Percentiles rank a stretch among this genome's conserved stretches.
These are phyloP conservation scores for Solanum hybrid DNA, from an alignment of 305 asterid species.

Conservation along the genomic window DNA sequence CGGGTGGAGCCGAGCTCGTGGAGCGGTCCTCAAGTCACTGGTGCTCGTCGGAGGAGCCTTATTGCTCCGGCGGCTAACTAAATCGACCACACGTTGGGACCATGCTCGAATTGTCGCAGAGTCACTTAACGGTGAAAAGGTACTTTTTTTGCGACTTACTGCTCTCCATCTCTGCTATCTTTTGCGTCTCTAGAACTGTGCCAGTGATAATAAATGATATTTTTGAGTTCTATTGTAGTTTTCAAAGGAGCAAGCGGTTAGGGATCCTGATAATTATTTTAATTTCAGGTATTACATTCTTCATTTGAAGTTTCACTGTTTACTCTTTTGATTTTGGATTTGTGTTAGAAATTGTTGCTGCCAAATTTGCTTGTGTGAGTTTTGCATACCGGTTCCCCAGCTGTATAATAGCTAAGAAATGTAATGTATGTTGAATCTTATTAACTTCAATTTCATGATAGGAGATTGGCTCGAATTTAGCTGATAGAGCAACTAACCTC, in stretches of 20 bases:
- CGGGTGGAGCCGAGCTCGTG: constrained; percentile 71
- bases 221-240: constrained; percentile 32
- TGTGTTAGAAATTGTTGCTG: not conserved
- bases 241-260: constrained; percentile 89
- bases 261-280: constrained; percentile 94
- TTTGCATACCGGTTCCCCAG: not conserved
- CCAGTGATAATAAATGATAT: not conserved
- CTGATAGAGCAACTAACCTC: not conserved
- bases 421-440: not conserved
- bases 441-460: not conserved
- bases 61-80: constrained; percentile 75
- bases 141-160: not conserved
- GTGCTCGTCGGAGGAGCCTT: constrained; percentile 84
- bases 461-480: not conserved
- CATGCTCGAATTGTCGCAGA: constrained; percentile 86
- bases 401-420: not conserved
- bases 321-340: not conserved
- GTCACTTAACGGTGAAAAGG: constrained; percentile 93
- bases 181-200: not conserved
- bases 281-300: constrained; percentile 61
- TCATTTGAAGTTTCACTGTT: not conserved
- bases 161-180: not conserved
- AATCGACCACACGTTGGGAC: constrained; percentile 99
- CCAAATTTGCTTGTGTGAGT: not conserved
- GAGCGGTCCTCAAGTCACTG: constrained; percentile 65